Evolutionary conservation across 345 rosid genomes (phyloP).

Genomic region (Boechera stricta): DNA sequence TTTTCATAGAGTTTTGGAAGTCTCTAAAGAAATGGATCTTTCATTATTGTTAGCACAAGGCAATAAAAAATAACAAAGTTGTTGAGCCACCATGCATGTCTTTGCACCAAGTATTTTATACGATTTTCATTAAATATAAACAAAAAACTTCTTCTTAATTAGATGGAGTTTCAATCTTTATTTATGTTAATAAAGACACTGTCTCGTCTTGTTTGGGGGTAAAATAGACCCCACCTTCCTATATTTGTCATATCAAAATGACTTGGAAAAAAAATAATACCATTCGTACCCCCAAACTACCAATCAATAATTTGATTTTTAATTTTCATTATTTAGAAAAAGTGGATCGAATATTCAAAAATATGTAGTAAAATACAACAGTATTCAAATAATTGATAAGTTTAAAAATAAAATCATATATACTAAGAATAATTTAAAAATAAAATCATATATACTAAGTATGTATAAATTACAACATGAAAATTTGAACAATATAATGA

Average conservation of each 20-base stretch:
- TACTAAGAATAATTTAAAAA: no score
- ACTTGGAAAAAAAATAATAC: background rate
- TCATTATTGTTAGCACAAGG: conserved; percentile 9
- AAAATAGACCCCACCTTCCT: conserved; percentile 11
- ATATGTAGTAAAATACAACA: background rate
- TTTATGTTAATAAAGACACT: conserved; percentile 16
- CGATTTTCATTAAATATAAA: background rate
- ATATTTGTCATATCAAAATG: conserved; percentile 21
- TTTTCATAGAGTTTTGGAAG: background rate
- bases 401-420: background rate
- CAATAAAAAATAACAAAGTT: conserved; percentile 33
- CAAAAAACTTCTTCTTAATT: background rate
- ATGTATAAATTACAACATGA: background rate
- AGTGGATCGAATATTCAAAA: background rate
- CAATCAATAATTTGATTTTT: background rate
- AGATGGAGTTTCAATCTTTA: conserved; percentile 12
- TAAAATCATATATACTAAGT: background rate
- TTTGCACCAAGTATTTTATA: conserved; percentile 23
- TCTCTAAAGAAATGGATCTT: conserved; percentile 25
- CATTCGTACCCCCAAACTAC: conserved; percentile 13
- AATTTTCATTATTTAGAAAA: background rate
- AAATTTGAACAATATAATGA: background rate
- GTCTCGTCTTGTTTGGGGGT: conserved; percentile 22
- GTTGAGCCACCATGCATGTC: conserved; percentile 37
- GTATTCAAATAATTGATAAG: background rate